phyloP scores from a whole-genome alignment of 148 eudicot species.

The Agrostemma githago region DNA sequence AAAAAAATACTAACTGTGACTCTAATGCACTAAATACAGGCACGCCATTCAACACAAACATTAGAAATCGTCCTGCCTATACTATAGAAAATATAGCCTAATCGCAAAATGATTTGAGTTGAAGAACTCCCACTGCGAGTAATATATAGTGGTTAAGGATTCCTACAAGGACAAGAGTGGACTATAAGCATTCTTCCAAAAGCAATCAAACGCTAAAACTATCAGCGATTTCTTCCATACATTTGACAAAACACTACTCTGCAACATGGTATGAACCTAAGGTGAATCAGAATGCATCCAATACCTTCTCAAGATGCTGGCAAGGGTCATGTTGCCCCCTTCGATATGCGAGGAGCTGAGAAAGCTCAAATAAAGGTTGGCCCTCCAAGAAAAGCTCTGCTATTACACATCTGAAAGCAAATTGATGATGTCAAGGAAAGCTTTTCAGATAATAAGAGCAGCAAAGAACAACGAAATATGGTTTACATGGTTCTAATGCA shows the following conservation, averaged over 20 bases:
- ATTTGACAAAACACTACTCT: neutral
- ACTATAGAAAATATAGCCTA: neutral
- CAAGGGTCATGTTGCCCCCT: conserved; percentile 95
- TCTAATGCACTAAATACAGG: neutral
- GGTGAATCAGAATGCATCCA: neutral
- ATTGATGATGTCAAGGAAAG: conserved; percentile 4
- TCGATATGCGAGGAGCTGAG: conserved; percentile 92
- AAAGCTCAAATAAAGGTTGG: conserved; percentile 88
- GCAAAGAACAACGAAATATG: neutral
- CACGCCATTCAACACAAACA: neutral
- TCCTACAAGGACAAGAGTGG: neutral
- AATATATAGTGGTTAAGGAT: neutral
- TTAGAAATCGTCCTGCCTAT: neutral
- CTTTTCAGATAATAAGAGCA: neutral
- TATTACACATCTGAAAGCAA: conserved; percentile 70
- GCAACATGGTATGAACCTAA: neutral
- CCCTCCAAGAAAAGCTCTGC: conserved; percentile 98
- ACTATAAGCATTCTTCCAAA: neutral
- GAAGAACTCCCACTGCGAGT: neutral
- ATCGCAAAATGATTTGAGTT: neutral
- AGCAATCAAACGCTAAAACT: neutral
- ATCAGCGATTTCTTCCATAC: neutral
- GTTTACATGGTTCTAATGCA: neutral
- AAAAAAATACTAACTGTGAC: too few species aligned
- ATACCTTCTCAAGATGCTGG: conserved; percentile 92